These are phyloP conservation scores for Fusarium lyarnte DNA, from an alignment of 2,329 filamentous ascomycete genomes.

Conservation along the genomic window DNA sequence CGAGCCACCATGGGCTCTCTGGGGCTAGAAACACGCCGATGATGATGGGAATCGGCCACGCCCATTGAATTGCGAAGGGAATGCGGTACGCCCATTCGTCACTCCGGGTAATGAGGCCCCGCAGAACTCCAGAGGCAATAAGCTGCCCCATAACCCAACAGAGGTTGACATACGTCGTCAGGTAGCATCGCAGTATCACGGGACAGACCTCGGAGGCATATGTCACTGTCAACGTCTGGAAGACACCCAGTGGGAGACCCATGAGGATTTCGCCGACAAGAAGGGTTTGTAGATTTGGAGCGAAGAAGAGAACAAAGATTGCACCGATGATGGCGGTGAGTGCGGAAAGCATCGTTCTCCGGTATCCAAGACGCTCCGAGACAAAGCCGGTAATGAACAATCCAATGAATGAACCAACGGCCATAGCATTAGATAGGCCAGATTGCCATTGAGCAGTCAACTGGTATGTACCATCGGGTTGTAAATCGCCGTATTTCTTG, in stretches of 20 bases:
- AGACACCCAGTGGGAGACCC: not conserved
- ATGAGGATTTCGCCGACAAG: slow-evolving; percentile 6
- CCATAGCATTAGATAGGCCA: slow-evolving; percentile 21
- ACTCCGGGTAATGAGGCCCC: not conserved
- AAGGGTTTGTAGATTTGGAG: slow-evolving; percentile 10
- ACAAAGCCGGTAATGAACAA: slow-evolving; percentile 27
- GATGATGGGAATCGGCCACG: not conserved
- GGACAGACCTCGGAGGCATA: not conserved
- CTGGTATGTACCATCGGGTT: slow-evolving; percentile 15
- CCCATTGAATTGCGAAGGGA: not conserved
- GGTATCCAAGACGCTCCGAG: slow-evolving; percentile 26
- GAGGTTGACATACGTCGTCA: not conserved
- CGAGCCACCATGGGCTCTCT: not conserved
- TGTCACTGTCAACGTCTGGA: not conserved
- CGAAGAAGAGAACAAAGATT: slow-evolving; percentile 39
- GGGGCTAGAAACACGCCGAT: not conserved
- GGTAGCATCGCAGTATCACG: not conserved
- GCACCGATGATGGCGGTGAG: slow-evolving; percentile 44
- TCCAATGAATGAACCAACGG: slow-evolving; percentile 30
- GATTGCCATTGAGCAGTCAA: slow-evolving; percentile 34
- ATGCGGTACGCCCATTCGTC: not conserved
- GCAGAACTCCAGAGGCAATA: not conserved
- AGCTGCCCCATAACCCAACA: not conserved
- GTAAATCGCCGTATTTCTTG: slow-evolving; percentile 30
- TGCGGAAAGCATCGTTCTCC: slow-evolving; percentile 64